Conservation (phyloP, 2,329 filamentous ascomycete species). For the Cercospora citrullina region DNA sequence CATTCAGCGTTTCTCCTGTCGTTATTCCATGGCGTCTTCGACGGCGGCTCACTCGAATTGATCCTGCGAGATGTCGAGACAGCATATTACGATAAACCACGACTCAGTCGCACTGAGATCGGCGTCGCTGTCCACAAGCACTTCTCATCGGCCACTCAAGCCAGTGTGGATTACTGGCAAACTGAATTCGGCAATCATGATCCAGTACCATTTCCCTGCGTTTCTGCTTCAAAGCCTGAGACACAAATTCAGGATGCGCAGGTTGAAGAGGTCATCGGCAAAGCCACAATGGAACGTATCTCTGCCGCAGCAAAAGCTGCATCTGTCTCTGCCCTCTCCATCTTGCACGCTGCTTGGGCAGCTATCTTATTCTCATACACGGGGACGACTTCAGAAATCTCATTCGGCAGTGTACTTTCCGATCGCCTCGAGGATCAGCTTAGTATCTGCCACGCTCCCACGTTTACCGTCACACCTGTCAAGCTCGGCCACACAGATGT, state of each 20-base stretch:
- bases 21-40: background rate
- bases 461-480: conserved; percentile 32
- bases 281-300: background rate
- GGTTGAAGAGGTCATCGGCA: background rate
- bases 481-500: conserved; percentile 29
- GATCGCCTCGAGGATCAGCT: conserved; percentile 58
- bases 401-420: conserved; percentile 75
- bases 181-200: background rate
- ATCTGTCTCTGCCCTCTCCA: background rate
- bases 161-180: background rate
- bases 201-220: background rate
- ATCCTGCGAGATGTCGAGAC: background rate
- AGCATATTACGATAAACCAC: background rate
- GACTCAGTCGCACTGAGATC: background rate
- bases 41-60: background rate
- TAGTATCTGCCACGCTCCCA: conserved; percentile 38
- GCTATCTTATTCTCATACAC: conserved; percentile 7
- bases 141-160: background rate
- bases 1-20: background rate
- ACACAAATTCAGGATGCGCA: background rate
- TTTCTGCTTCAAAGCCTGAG: background rate
- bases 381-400: conserved; percentile 56
- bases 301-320: background rate
- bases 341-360: background rate
- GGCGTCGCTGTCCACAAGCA: background rate